Evolutionary conservation across 441 rosid genomes (phyloP), one percentile per base, ranked within the genome.

Genomic region (Erodium moschatum): DNA sequence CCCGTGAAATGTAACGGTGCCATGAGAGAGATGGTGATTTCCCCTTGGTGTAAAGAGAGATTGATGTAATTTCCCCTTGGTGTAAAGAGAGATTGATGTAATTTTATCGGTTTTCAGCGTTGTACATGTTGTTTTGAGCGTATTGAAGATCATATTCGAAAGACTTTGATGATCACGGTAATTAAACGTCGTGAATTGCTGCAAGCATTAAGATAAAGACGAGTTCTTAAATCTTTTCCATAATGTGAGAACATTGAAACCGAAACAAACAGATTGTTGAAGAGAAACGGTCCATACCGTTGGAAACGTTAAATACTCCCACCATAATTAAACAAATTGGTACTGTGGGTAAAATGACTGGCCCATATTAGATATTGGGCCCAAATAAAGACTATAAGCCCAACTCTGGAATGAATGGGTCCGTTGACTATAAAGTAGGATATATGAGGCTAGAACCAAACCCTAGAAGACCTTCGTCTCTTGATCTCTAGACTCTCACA

Each of bases 401-500:
- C 60, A 16, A 21, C 60, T 21, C 60, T 15, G 3, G 2, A n/a
- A 6, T 15, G 60, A 16, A 52, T 1, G 19, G n/a, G 58, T 50
- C 58, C 5, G 19, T 4, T 52, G 2, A n/a, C 20, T 35, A 35
- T 35, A 35, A 0, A 2, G 40, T 35, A 35, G 40, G 40, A 5
- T 52, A n/a, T 52, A 16, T 6, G 60, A 52, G 21, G 18, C 56
- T n/a, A 15, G 4, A 52, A 15, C 2, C 0, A 52, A 52, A 52
- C 60, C 60, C 60, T 52, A 52, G 60, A 4, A 52, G 15, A 15
- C 60, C 60, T 44, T 52, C 19, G 20, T 6, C 2, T 52, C 6
- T 52, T n/a, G 60, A 52, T 52, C 60, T 52, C 60, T 52, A 52
- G 20, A 52, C 60, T 52, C 20, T 52, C 60, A 52, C 60, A 15